A percentile compares a stretch with the other conserved stretches of the same genome.
These are phyloP conservation scores for Yamadazyma buinensis DNA, from an alignment of 1,139 yeast genomes.

Conservation along the genomic window DNA sequence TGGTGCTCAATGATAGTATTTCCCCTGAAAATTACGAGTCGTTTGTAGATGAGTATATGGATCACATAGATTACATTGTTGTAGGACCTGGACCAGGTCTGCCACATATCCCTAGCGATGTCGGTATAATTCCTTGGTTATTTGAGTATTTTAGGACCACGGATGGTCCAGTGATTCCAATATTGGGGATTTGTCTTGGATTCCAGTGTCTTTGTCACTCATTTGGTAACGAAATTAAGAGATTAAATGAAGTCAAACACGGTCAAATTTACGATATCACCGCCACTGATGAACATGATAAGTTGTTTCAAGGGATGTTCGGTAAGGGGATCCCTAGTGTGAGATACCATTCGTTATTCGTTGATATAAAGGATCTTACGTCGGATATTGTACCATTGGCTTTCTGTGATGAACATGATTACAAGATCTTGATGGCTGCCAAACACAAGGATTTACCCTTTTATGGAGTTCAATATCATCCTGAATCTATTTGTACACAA, in stretches of 20 bases:
- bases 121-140: slow-evolving; percentile 69
- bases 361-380: slow-evolving; percentile 23
- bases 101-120: slow-evolving; percentile 61
- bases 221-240: slow-evolving; percentile 55
- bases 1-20: slow-evolving; percentile 75
- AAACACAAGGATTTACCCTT: slow-evolving; percentile 60
- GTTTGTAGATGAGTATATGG: slow-evolving; percentile 35
- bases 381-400: slow-evolving; percentile 54
- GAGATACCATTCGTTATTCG: slow-evolving; percentile 85
- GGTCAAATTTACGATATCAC: slow-evolving; percentile 71
- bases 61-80: slow-evolving; percentile 69
- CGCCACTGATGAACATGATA: slow-evolving; percentile 23
- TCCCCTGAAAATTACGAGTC: slow-evolving; percentile 26
- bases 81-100: slow-evolving; percentile 98
- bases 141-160: slow-evolving; percentile 25
- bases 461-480: slow-evolving; percentile 96
- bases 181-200: slow-evolving; percentile 90
- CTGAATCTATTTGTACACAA: slow-evolving; percentile 86
- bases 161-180: slow-evolving; percentile 45
- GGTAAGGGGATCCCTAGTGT: slow-evolving; percentile 47
- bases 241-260: slow-evolving; percentile 64
- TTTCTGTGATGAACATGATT: slow-evolving; percentile 33
- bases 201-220: slow-evolving; percentile 76
- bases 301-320: slow-evolving; percentile 40
- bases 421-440: slow-evolving; percentile 61